phyloP scores from a whole-genome alignment of 2,329 filamentous ascomycete genomes.

The Cercospora zeina region DNA sequence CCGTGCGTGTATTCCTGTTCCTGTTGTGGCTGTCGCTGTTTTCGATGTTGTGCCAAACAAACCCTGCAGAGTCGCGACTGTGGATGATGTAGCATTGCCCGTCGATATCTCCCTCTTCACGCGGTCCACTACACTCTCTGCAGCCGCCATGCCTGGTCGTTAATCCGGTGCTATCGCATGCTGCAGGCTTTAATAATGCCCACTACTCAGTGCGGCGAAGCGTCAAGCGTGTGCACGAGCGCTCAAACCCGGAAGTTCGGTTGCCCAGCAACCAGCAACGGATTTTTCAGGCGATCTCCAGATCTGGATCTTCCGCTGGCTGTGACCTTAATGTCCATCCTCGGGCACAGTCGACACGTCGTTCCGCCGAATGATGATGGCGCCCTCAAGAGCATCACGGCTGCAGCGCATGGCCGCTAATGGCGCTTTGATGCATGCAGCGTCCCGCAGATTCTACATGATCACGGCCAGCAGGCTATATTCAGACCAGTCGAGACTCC shows the following conservation, averaged over 20 bases:
- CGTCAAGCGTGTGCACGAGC: neutral
- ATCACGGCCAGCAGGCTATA: conserved; percentile 14
- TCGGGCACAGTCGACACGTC: neutral
- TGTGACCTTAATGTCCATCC: neutral
- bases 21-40: conserved; percentile 16
- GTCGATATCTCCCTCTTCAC: conserved; percentile 29
- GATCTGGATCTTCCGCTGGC: conserved; percentile 4
- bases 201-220: conserved; percentile 9
- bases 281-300: neutral
- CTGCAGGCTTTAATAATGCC: conserved; percentile 11
- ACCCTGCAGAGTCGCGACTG: conserved; percentile 33
- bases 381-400: conserved; percentile 18
- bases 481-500: conserved; percentile 30
- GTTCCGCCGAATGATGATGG: conserved; percentile 11
- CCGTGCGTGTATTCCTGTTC: conserved; percentile 14
- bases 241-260: neutral
- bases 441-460: conserved; percentile 18
- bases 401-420: conserved; percentile 8
- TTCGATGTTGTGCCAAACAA: conserved; percentile 29
- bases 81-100: conserved; percentile 29
- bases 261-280: neutral
- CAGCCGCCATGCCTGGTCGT: conserved; percentile 22
- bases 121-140: conserved; percentile 20
- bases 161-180: neutral
- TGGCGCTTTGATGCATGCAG: neutral